Conservation (phyloP, 257 asterid species). For the Solanum chiquidenum region DNA sequence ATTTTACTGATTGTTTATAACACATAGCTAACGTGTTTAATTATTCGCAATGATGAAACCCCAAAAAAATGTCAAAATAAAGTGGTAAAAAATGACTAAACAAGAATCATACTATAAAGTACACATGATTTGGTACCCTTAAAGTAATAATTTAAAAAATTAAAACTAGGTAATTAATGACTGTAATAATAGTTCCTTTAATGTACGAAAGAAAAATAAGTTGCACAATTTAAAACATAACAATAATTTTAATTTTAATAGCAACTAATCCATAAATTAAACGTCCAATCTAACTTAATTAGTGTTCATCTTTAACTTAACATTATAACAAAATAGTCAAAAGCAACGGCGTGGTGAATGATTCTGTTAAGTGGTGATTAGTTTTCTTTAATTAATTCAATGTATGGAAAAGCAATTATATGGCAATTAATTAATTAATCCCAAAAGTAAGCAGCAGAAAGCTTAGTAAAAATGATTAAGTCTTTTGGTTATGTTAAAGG, state of each 20-base stretch:
- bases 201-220: not conserved
- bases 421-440: not conserved
- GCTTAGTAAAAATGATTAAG: conserved; percentile 32
- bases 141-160: not conserved
- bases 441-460: not conserved
- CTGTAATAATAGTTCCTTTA: not conserved
- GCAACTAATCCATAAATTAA: not conserved
- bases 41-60: not conserved
- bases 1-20: not conserved
- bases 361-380: not conserved
- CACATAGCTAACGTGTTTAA: not conserved
- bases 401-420: not conserved
- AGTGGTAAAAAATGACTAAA: not conserved
- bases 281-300: not conserved
- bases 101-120: not conserved
- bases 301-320: not conserved
- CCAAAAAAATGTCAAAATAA: not conserved
- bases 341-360: conserved; percentile 7
- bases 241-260: not conserved
- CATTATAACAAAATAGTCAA: conserved; percentile 9
- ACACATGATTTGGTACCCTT: not conserved
- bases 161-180: not conserved
- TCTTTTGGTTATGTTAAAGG: conserved; percentile 21
- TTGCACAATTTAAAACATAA: not conserved
- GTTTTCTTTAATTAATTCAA: not conserved